phyloP scores from a whole-genome alignment of 2,329 filamentous ascomycete genomes.

The Thelonectria discophora region DNA sequence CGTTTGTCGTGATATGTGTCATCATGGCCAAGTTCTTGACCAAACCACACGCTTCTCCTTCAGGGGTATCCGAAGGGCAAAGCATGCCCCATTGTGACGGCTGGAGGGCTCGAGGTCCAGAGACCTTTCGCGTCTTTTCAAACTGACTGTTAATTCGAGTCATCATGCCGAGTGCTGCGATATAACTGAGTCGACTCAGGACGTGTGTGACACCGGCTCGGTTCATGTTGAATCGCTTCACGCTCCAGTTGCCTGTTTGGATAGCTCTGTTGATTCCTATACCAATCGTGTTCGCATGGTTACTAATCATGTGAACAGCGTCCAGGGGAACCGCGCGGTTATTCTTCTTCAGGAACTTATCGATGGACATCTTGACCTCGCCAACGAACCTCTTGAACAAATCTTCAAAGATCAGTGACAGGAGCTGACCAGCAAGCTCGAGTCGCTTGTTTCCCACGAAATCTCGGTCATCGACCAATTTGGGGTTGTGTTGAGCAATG shows the following conservation, averaged over 20 bases:
- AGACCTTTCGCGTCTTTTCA: constrained; percentile 97
- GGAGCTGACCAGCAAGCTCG: constrained; percentile 91
- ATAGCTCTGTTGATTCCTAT: constrained; percentile 95
- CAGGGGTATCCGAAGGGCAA: constrained; percentile 95
- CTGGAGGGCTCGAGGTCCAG: constrained; percentile 92
- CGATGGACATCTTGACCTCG: constrained; percentile 90
- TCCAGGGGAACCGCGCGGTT: constrained; percentile 90
- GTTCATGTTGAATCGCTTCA: constrained; percentile 99
- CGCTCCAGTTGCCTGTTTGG: constrained; percentile 95
- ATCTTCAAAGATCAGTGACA: constrained; percentile 95
- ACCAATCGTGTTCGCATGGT: constrained; percentile 87
- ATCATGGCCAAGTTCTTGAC: constrained; percentile 98
- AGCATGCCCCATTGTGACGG: constrained; percentile 99
- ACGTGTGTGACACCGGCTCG: constrained; percentile 96
- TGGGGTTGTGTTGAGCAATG: constrained; percentile 90
- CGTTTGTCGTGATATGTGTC: constrained; percentile 98
- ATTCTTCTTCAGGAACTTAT: constrained; percentile 94
- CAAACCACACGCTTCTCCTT: constrained; percentile 97
- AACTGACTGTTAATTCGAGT: constrained; percentile 98
- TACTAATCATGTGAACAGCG: constrained; percentile 82
- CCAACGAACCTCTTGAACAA: constrained; percentile 94
- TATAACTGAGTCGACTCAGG: constrained; percentile 93
- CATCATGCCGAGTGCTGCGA: constrained; percentile 98
- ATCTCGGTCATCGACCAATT: constrained; percentile 92
- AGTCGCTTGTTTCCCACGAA: constrained; percentile 98